Evolutionary conservation across 2,329 filamentous ascomycete species (phyloP), one percentile per base, ranked within the genome.

Genomic region (Grosmannia clavigera): DNA sequence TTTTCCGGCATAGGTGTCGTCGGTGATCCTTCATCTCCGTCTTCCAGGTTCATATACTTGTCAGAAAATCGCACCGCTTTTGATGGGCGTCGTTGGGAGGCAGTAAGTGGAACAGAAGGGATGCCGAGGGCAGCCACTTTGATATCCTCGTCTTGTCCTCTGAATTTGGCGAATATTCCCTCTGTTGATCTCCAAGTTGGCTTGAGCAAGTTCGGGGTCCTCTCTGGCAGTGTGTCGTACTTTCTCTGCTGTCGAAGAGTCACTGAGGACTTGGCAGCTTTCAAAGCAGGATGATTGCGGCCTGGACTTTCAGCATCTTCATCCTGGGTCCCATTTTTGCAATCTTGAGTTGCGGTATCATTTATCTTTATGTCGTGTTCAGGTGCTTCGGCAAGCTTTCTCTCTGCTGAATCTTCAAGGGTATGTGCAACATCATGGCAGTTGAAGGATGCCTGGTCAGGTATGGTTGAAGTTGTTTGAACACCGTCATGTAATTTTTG

Each of bases 51-150:
- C 19, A 2, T 14, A 1, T 56, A 35, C 5, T 62, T 59, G 19
- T 65, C 62, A 0, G 60, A 64, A 27, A 65, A 65, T 2, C 59
- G 62, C 14, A 65, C 63, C 9, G 61, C 57, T 46, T 65, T 65
- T 9, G 64, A 60, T 10, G 62, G 64, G 0, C 64, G 61, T 2
- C 62, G 61, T 33, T 58, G 57, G 5, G 60, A 58, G 3, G 25
- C 1, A 2, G 5, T 3, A 55, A 10, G 5, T 16, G 7, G 1
- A 53, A 46, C 5, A 31, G 35, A n/a, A 54, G 19, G 52, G 29
- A 7, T 22, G 33, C 12, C 7, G 14, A n/a, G 7, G 2, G 38
- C 12, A 40, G 38, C 38, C 5, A 16, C 31, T n/a, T 10, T n/a
- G 9, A 1, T 16, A 5, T 35, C 35, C n/a, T 61, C 43, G 3